Base-by-base conservation (phyloP, 1,284 basidiomycete species). In the Moniliella sp. region DNA sequence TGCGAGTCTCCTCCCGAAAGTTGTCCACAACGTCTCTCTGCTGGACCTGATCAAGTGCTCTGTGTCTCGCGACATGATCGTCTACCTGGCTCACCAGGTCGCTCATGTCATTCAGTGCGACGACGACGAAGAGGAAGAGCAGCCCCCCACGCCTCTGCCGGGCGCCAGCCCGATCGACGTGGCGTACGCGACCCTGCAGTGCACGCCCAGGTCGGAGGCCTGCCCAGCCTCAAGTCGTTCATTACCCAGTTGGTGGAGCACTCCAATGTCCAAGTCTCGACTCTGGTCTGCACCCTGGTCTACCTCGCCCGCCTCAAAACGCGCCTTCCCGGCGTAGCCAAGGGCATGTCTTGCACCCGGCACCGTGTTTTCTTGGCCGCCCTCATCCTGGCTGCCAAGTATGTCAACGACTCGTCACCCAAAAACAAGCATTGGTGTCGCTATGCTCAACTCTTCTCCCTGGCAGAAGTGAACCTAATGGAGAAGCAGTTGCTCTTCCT, bases 281-380 rank as follows among this genome's bases (percentile, higher is more conserved):
- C 84, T 25, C 70, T 97, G 35, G 72, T 94, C 39, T 75, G 80
- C 30, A 93, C 86, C 14, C 69, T 94, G 54, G 70, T 94, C 50
- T 94, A 88, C 66, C 74, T 94, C 37, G 79, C 93, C 47, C 73
- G 88, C 27, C 69, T 97, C 34, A 71, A 76, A 32, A 62, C 69
- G 30, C 78, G 77, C 54, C 67, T 94, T 28, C 81, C 84, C 7
- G 69, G 73, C 35, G 71, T 82, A 62, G 62, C 81, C 30, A 83
- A 80, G 69, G n/a, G 79, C 31, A 76, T 86, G 69, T 73, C 78
- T 15, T 88, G 80, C 63, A 86, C 86, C 3, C 73, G 81, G 32
- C 86, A 93, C 62, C 77, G 88, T 30, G 77, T 94, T 42, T 93
- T 97, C 65, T 71, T 97, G 46, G 86, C 88, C 23, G 76, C 79